These are phyloP conservation scores for Pseudoperonospora humuli DNA, from an alignment of 352 stramenopile genomes.

Conservation along the genomic window DNA sequence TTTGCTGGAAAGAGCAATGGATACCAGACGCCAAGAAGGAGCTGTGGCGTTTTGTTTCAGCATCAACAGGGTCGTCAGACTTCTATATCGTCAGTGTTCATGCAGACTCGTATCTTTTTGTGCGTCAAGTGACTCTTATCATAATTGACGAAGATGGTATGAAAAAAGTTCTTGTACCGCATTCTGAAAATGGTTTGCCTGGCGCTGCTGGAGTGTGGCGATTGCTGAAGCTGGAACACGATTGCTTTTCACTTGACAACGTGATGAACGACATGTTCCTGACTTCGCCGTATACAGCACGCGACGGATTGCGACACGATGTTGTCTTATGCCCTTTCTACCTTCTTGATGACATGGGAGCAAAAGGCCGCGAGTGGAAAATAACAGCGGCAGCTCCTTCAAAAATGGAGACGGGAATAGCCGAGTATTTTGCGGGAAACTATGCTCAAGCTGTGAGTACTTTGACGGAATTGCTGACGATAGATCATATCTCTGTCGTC, in stretches of 20 bases:
- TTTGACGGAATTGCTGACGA: neutral
- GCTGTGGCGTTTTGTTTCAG: conserved; percentile 9
- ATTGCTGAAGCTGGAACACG: neutral
- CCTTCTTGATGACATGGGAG: conserved; percentile 1
- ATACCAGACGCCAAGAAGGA: conserved; percentile 4
- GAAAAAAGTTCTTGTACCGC: conserved; percentile 2
- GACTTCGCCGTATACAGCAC: neutral
- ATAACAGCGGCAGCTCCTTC: neutral
- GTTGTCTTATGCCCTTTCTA: neutral
- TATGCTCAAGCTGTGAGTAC: neutral
- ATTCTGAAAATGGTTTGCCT: neutral
- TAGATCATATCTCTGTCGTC: neutral
- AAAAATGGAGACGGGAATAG: conserved; percentile 2
- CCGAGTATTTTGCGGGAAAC: neutral
- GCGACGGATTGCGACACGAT: neutral
- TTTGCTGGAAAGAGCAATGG: conserved; percentile 8
- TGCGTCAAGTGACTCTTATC: neutral
- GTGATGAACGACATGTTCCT: neutral
- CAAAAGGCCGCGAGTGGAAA: neutral
- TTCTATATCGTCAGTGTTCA: conserved; percentile 8
- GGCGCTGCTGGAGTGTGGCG: neutral
- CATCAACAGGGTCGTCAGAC: neutral
- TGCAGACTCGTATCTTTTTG: conserved; percentile 1
- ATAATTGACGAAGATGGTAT: neutral
- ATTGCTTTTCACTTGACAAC: conserved; percentile 2